Conservation (phyloP, 108 stramenopile species). For the Fragilaria radians region DNA sequence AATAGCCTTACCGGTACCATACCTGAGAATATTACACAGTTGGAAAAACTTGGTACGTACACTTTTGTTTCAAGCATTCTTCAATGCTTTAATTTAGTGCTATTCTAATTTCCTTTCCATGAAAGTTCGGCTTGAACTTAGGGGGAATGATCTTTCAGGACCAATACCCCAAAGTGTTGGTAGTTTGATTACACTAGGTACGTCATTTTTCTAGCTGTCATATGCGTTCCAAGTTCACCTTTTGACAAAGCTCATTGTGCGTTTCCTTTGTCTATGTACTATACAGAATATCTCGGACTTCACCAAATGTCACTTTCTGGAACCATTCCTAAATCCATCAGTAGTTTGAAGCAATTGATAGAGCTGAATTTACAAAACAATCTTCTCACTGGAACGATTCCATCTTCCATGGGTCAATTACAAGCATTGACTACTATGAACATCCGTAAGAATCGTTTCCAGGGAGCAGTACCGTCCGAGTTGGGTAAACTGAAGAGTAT, state of each 20-base stretch:
- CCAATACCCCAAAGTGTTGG: neutral
- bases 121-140: neutral
- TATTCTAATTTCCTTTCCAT: neutral
- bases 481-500: slow-evolving; percentile 4
- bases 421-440: slow-evolving; percentile 4
- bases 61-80: too few species aligned
- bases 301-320: neutral
- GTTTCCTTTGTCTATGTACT: neutral
- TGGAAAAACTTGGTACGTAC: neutral
- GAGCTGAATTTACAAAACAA: slow-evolving; percentile 5
- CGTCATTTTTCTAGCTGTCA: too few species aligned
- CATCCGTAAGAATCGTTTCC: slow-evolving; percentile 6
- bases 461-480: slow-evolving; percentile 12
- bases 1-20: neutral
- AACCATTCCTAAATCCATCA: neutral
- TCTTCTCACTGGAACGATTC: slow-evolving; percentile 30
- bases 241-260: too few species aligned
- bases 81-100: too few species aligned
- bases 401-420: slow-evolving; percentile 20
- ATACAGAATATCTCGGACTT: neutral
- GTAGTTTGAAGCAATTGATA: neutral
- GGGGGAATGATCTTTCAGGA: neutral
- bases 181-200: neutral
- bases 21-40: neutral
- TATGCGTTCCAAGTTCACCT: too few species aligned